phyloP scores from a whole-genome alignment of 2,329 filamentous ascomycete genomes.

The Hymenoscyphus linearis region DNA sequence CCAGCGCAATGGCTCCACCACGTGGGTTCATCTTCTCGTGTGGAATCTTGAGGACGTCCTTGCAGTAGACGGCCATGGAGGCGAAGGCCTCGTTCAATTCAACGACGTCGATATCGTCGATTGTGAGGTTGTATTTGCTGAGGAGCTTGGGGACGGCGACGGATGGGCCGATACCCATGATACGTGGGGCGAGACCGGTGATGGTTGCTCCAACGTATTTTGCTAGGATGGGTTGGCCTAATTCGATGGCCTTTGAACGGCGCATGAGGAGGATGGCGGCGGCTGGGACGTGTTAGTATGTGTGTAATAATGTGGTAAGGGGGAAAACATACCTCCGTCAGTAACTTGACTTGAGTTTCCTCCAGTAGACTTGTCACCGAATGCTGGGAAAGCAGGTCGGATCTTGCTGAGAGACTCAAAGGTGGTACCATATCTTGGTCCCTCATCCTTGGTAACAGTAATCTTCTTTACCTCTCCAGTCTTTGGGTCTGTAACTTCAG shows the following conservation, averaged over 20 bases:
- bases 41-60: conserved; percentile 65
- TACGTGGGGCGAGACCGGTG: conserved; percentile 81
- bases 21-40: conserved; percentile 74
- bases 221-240: conserved; percentile 85
- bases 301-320: background rate
- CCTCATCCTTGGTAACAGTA: conserved; percentile 80
- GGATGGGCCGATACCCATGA: conserved; percentile 92
- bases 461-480: conserved; percentile 65
- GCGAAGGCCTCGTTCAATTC: conserved; percentile 98
- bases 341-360: conserved; percentile 95
- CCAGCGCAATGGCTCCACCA: conserved; percentile 77
- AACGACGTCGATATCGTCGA: conserved; percentile 81
- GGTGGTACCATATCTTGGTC: conserved; percentile 85
- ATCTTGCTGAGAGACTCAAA: conserved; percentile 78
- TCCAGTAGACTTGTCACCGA: conserved; percentile 79
- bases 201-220: conserved; percentile 93
- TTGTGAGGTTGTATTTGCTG: conserved; percentile 66
- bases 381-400: conserved; percentile 83
- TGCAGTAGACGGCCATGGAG: conserved; percentile 94
- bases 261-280: conserved; percentile 91
- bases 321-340: conserved; percentile 62
- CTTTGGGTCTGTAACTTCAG: conserved; percentile 69
- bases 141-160: conserved; percentile 79
- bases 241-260: conserved; percentile 78
- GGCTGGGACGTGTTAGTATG: conserved; percentile 31